phyloP scores from a whole-genome alignment of 257 asterid species.

The Agastache rugosa region DNA sequence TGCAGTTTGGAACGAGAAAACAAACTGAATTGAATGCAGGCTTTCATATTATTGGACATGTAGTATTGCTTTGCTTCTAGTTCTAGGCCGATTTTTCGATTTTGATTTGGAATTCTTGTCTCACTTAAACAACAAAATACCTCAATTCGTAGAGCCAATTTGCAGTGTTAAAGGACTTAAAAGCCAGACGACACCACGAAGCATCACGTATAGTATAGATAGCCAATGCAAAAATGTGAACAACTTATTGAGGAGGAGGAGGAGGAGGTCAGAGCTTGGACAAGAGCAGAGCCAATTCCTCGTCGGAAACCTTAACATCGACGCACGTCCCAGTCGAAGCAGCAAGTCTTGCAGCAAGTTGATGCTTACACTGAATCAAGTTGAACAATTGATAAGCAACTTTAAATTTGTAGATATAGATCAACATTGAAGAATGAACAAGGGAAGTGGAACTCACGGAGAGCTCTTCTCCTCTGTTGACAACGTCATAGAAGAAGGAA shows the following conservation, averaged over 20 bases:
- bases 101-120: background rate
- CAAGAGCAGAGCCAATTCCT: conserved; percentile 73
- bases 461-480: conserved; percentile 92
- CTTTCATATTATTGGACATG: background rate
- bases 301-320: conserved; percentile 70
- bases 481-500: conserved; percentile 91
- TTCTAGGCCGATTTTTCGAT: background rate
- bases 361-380: conserved; percentile 93
- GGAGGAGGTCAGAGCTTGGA: conserved; percentile 52
- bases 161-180: background rate
- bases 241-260: background rate
- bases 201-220: too few species aligned
- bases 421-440: background rate
- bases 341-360: conserved; percentile 92
- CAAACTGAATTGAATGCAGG: background rate
- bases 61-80: background rate
- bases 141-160: background rate
- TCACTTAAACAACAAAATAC: background rate
- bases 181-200: too few species aligned
- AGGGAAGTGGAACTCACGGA: conserved; percentile 57
- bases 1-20: background rate
- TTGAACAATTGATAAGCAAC: background rate
- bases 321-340: conserved; percentile 66
- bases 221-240: too few species aligned
- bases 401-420: background rate